Conservation (phyloP, 2,329 filamentous ascomycete genomes). For the Ceratocystis albifundus region DNA sequence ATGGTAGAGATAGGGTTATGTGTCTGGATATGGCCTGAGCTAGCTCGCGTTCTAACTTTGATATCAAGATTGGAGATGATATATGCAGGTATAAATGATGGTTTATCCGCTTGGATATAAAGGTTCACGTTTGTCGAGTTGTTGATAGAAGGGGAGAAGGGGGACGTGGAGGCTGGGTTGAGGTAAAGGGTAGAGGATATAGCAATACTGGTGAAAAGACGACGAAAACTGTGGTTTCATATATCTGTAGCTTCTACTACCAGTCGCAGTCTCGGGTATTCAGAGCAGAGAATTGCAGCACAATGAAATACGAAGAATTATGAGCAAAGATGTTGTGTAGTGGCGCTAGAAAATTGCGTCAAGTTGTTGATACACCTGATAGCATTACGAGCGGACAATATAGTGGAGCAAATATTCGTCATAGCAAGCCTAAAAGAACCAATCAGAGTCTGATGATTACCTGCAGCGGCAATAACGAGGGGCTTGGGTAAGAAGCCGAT, state of each 20-base stretch:
- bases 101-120: background rate
- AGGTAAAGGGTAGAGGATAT: background rate
- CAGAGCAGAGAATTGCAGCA: background rate
- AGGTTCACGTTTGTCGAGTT: background rate
- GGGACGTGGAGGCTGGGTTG: background rate
- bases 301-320: background rate
- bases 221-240: background rate
- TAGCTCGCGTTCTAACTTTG: background rate
- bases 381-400: constrained; percentile 15
- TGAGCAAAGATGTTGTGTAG: background rate
- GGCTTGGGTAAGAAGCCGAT: background rate
- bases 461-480: background rate
- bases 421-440: background rate
- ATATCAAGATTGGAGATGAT: background rate
- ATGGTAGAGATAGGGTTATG: no score
- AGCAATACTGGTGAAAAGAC: background rate
- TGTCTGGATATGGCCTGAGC: background rate
- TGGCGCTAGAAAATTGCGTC: background rate
- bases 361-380: constrained; percentile 19
- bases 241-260: background rate
- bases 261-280: background rate
- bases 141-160: background rate
- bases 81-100: background rate
- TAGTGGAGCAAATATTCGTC: background rate
- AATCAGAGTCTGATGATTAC: constrained; percentile 18